Evolutionary conservation across 768 basidiomycete genomes (phyloP).

Genomic region (Phanerodontia chrysosporium): DNA sequence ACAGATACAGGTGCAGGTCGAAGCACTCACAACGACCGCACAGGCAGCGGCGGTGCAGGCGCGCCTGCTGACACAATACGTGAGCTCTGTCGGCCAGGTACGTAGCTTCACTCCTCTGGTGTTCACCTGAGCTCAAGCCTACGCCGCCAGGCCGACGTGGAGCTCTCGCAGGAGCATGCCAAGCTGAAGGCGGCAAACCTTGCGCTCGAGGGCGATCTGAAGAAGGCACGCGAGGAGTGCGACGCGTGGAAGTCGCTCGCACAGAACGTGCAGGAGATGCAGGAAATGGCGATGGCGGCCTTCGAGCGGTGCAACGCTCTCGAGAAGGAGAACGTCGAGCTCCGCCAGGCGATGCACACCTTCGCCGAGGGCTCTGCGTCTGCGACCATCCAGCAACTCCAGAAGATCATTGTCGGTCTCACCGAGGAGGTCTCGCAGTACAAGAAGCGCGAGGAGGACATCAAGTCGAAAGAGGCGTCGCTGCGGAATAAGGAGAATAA

Average conservation of each 20-base stretch:
- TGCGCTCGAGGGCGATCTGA: neutral
- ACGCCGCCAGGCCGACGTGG: neutral
- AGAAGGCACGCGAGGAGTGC: neutral
- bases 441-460: slow-evolving; percentile 14
- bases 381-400: slow-evolving; percentile 16
- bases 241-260: slow-evolving; percentile 14
- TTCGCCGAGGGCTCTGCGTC: slow-evolving; percentile 15
- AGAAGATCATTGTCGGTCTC: slow-evolving; percentile 13
- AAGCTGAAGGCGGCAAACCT: slow-evolving; percentile 1
- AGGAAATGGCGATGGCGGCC: slow-evolving; percentile 16
- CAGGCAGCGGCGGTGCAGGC: slow-evolving; percentile 4
- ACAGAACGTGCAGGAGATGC: slow-evolving; percentile 15
- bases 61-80: neutral
- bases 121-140: too few species aligned
- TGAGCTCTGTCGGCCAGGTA: neutral
- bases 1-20: slow-evolving; percentile 1
- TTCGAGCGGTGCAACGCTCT: slow-evolving; percentile 20
- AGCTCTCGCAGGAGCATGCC: slow-evolving; percentile 4
- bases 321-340: slow-evolving; percentile 19
- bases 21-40: neutral
- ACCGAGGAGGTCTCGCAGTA: slow-evolving; percentile 13
- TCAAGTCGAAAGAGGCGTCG: slow-evolving; percentile 11
- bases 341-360: slow-evolving; percentile 16
- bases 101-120: too few species aligned
- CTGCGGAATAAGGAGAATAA: slow-evolving; percentile 14